phyloP scores from a whole-genome alignment of 2,329 filamentous ascomycete genomes.

The Hymenoscyphus albidus region DNA sequence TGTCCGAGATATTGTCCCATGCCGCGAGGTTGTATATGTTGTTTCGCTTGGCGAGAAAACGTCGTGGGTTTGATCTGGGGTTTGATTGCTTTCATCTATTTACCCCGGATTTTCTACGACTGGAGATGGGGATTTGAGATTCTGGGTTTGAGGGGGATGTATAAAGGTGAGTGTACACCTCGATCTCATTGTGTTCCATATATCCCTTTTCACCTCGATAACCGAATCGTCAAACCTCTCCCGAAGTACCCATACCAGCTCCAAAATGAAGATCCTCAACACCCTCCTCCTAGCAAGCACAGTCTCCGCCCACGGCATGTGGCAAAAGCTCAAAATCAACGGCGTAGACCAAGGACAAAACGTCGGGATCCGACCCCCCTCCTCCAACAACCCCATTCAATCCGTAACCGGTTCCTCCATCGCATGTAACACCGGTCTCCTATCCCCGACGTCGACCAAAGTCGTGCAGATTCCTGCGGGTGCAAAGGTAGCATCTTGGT shows the following conservation, averaged over 20 bases:
- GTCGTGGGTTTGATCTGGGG: neutral
- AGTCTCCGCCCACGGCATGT: slow-evolving; percentile 41
- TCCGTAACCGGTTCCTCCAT: slow-evolving; percentile 45
- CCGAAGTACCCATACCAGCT: neutral
- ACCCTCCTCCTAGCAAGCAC: slow-evolving; percentile 13
- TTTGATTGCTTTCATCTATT: slow-evolving; percentile 13
- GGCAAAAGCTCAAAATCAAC: slow-evolving; percentile 46
- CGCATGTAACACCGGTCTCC: slow-evolving; percentile 44
- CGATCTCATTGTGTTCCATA: neutral
- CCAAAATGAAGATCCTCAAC: slow-evolving; percentile 7
- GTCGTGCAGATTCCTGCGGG: slow-evolving; percentile 46
- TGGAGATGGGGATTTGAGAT: neutral
- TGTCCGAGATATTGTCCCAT: neutral
- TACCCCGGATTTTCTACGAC: slow-evolving; percentile 12
- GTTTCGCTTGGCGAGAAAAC: neutral
- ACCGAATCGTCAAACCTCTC: neutral
- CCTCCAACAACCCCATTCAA: slow-evolving; percentile 47
- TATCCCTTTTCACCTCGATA: neutral
- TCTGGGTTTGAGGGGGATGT: neutral
- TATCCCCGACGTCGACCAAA: slow-evolving; percentile 35
- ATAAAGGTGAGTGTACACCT: neutral
- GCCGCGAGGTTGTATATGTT: neutral
- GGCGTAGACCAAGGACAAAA: slow-evolving; percentile 47
- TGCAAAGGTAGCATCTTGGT: slow-evolving; percentile 46
- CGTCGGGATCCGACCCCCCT: slow-evolving; percentile 47